Percentiles rank a stretch among this genome's conserved stretches.
These are phyloP conservation scores for Vaucheria bursata DNA, from an alignment of 352 stramenopile species.

Conservation along the genomic window DNA sequence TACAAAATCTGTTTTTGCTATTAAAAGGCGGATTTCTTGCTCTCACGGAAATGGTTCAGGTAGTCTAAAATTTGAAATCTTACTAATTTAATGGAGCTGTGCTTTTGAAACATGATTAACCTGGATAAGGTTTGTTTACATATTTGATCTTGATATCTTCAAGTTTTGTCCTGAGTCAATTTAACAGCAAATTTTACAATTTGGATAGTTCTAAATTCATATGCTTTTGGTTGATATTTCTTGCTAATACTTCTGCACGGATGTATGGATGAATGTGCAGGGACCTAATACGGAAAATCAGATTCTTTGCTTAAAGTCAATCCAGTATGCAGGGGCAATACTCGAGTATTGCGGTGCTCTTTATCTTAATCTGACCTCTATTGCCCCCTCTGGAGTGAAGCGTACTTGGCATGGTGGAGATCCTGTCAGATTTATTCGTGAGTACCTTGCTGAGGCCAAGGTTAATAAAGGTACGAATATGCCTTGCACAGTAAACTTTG, in stretches of 20 bases:
- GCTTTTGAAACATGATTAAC: no score
- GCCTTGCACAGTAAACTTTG: no score
- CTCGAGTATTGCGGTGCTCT: not conserved
- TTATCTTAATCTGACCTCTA: not conserved
- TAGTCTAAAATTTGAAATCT: no score
- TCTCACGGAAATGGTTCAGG: slow-evolving; percentile 14
- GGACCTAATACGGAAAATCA: slow-evolving; percentile 13
- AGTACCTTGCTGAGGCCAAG: not conserved
- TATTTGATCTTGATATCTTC: no score
- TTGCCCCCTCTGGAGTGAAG: not conserved
- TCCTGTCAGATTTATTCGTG: not conserved
- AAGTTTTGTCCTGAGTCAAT: no score
- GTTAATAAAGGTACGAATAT: not conserved
- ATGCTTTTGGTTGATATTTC: no score
- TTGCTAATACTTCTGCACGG: no score
- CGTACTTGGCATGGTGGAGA: slow-evolving; percentile 1
- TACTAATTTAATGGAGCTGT: no score
- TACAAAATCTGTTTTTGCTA: slow-evolving; percentile 8
- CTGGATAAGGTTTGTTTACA: no score
- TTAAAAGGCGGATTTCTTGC: not conserved
- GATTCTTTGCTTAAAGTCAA: not conserved
- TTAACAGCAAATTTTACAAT: not conserved
- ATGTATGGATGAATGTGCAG: no score
- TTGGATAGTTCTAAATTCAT: not conserved
- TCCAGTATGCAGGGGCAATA: not conserved